Evolutionary conservation across 768 basidiomycete species (phyloP).

Genomic region (Pholiota conissans): DNA sequence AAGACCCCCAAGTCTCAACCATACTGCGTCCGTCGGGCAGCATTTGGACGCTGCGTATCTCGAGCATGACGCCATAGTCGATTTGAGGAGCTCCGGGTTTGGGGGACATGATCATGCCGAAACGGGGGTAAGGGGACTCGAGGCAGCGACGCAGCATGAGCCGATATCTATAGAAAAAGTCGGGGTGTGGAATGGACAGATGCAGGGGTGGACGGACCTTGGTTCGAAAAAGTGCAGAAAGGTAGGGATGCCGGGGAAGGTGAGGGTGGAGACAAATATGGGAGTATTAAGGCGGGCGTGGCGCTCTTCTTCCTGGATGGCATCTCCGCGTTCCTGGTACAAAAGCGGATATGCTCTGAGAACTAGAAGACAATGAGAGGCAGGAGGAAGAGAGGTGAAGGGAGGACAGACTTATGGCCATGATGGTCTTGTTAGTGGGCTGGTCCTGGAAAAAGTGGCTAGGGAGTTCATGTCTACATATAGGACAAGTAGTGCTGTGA

Average conservation of each 20-base stretch:
- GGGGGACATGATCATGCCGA: conserved; percentile 90
- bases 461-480: conserved; percentile 82
- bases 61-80: conserved; percentile 93
- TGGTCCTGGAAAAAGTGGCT: conserved; percentile 81
- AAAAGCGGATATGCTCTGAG: conserved; percentile 63
- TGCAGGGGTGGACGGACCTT: conserved; percentile 36
- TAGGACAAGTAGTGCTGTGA: conserved; percentile 78
- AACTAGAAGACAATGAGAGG: conserved; percentile 39
- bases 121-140: conserved; percentile 69
- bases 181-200: background rate
- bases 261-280: conserved; percentile 86
- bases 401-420: conserved; percentile 47
- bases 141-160: conserved; percentile 97
- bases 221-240: conserved; percentile 94
- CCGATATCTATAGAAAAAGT: conserved; percentile 58
- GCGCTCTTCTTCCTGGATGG: conserved; percentile 75
- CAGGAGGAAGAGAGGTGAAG: background rate
- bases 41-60: conserved; percentile 85
- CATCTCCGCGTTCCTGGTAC: conserved; percentile 61
- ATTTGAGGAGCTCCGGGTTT: conserved; percentile 35
- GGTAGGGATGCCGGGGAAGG: conserved; percentile 90
- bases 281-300: conserved; percentile 83
- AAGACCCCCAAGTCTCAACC: conserved; percentile 62
- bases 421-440: conserved; percentile 67
- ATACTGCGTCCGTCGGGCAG: conserved; percentile 87